phyloP scores from a whole-genome alignment of 208 protist genomes.

The Zelonia costaricensis region DNA sequence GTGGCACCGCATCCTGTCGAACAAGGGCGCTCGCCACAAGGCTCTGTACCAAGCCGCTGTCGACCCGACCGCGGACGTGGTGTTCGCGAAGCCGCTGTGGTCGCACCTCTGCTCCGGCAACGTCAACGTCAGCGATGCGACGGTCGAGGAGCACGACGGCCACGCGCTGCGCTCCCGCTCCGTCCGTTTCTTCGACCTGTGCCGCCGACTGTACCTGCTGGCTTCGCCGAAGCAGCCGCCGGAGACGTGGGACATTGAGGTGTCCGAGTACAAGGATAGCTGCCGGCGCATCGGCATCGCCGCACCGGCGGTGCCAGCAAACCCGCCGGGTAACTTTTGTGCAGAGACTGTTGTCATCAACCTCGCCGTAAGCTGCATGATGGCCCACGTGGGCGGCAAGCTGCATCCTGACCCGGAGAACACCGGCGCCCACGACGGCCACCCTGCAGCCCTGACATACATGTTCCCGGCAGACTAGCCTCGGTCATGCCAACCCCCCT shows the following conservation, averaged over 20 bases:
- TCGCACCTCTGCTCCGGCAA: conserved; percentile 52
- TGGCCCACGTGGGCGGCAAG: conserved; percentile 26
- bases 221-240: conserved; percentile 50
- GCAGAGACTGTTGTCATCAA: conserved; percentile 42
- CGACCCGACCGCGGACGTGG: conserved; percentile 51
- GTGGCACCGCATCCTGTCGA: conserved; percentile 55
- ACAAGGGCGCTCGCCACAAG: conserved; percentile 24
- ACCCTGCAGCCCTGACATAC: conserved; percentile 35
- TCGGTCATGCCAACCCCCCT: too few species aligned
- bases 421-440: conserved; percentile 21
- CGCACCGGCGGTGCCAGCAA: conserved; percentile 19
- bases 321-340: conserved; percentile 24
- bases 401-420: conserved; percentile 25
- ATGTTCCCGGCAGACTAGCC: conserved; percentile 35
- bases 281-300: conserved; percentile 62
- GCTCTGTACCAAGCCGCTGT: conserved; percentile 59
- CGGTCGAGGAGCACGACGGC: conserved; percentile 1
- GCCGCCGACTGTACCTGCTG: conserved; percentile 49
- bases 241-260: conserved; percentile 61
- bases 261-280: conserved; percentile 76
- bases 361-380: conserved; percentile 49
- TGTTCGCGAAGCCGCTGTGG: conserved; percentile 81
- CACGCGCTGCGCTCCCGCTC: conserved; percentile 13
- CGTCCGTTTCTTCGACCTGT: conserved; percentile 62
- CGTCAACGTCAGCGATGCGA: conserved; percentile 27